These are phyloP conservation scores for Zygosaccharomyces sapae DNA, from an alignment of 1,139 yeast genomes.

Conservation along the genomic window DNA sequence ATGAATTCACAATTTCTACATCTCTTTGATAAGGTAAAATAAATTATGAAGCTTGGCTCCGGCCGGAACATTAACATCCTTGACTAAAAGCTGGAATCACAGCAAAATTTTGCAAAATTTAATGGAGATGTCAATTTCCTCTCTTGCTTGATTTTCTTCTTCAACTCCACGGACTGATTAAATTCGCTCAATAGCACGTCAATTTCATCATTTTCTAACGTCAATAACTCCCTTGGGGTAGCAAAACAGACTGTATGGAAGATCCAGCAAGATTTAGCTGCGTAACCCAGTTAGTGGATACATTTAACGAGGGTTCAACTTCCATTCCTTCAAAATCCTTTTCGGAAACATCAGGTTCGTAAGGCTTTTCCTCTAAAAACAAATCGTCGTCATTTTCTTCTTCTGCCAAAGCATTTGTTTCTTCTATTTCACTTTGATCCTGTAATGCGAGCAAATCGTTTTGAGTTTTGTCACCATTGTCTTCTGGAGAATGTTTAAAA, in stretches of 20 bases:
- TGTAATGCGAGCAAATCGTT: constrained; percentile 10
- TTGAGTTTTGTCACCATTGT: constrained; percentile 3
- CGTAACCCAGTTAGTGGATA: constrained; percentile 58
- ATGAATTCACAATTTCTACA: constrained; percentile 11
- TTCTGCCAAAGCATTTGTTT: constrained; percentile 25
- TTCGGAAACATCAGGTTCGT: constrained; percentile 55
- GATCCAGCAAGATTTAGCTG: constrained; percentile 58
- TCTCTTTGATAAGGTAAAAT: constrained; percentile 8
- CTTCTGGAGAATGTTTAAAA: constrained; percentile 1
- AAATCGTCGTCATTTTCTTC: constrained; percentile 30
- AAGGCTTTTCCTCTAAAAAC: constrained; percentile 57
- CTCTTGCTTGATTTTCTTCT: constrained; percentile 31
- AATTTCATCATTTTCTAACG: constrained; percentile 27
- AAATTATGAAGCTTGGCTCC: constrained; percentile 12
- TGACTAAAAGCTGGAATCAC: constrained; percentile 25
- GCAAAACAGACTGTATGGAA: constrained; percentile 46
- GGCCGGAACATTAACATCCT: constrained; percentile 8
- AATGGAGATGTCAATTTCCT: constrained; percentile 24
- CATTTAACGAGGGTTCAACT: constrained; percentile 43
- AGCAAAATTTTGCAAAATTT: constrained; percentile 30
- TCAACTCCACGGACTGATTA: constrained; percentile 34
- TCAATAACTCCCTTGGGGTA: constrained; percentile 21
- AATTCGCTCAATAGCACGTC: constrained; percentile 53
- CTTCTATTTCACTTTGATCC: constrained; percentile 14
- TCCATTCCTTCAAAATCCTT: constrained; percentile 44